Evolutionary conservation across 202 grass and related monocot species (phyloP).

Genomic region (Hordeum pubiflorum): DNA sequence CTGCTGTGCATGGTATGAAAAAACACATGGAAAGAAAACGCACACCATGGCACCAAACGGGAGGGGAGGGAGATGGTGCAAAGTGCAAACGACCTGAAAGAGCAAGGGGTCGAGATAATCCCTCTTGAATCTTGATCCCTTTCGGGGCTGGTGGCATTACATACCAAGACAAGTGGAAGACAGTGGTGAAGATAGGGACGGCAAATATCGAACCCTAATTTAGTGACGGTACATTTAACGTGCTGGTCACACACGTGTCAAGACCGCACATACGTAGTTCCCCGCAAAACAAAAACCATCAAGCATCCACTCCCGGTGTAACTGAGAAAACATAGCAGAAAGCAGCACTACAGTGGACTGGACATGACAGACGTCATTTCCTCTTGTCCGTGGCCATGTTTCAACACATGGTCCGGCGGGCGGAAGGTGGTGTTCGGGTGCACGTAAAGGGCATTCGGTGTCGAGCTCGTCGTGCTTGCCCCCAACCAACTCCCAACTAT

Average conservation of each 20-base stretch:
- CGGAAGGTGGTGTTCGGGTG: neutral
- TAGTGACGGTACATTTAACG: neutral
- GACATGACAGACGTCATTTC: neutral
- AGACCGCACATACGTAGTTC: neutral
- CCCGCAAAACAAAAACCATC: neutral
- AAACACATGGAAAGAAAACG: too few relatives aligned
- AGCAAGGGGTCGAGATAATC: too few relatives aligned
- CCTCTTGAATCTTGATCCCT: too few relatives aligned
- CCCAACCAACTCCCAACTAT: slow-evolving; percentile 38
- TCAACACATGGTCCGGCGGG: neutral
- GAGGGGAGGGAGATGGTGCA: too few relatives aligned
- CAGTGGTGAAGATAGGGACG: neutral
- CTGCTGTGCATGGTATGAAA: neutral
- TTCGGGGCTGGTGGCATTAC: neutral
- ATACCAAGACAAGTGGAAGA: neutral
- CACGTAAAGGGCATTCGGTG: neutral
- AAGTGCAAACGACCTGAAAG: too few relatives aligned
- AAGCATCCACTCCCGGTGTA: too few relatives aligned
- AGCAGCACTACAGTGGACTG: too few relatives aligned
- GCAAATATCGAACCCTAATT: neutral
- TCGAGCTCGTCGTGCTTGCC: neutral
- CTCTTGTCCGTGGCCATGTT: neutral
- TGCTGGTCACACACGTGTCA: neutral
- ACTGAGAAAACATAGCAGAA: too few relatives aligned
- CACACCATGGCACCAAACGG: too few relatives aligned